Conservation (phyloP, 2,329 filamentous ascomycete genomes). For the Pseudovirgaria hyperparasitica region DNA sequence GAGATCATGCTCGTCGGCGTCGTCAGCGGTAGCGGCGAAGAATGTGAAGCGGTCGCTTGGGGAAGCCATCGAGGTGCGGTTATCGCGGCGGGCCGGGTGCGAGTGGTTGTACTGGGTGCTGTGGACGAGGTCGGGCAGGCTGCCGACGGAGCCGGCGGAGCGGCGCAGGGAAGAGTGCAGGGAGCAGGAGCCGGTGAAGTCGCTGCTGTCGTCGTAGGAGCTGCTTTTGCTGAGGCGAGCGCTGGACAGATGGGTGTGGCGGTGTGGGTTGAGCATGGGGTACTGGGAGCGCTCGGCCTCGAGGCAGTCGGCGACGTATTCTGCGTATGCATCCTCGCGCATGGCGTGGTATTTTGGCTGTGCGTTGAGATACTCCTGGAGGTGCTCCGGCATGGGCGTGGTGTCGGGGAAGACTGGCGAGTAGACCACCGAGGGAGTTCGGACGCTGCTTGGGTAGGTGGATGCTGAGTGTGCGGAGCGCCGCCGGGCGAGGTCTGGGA, state of each 20-base stretch:
- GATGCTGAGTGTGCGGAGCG: conserved; percentile 21
- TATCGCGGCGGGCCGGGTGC: too few relatives aligned
- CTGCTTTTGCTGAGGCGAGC: conserved; percentile 43
- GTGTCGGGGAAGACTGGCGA: conserved; percentile 1
- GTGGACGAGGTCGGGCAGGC: conserved; percentile 25
- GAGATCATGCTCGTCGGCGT: too few relatives aligned
- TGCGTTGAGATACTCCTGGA: conserved; percentile 22
- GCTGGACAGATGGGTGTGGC: conserved; percentile 27
- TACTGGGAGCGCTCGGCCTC: conserved; percentile 35
- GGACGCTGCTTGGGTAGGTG: conserved; percentile 14
- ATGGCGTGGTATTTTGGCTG: conserved; percentile 20
- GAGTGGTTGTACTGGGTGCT: too few relatives aligned
- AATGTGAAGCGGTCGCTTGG: too few relatives aligned
- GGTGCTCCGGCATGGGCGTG: conserved; percentile 5
- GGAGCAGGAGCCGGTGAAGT: conserved; percentile 16
- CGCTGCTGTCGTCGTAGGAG: conserved; percentile 43
- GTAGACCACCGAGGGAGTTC: conserved; percentile 16
- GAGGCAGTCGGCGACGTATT: conserved; percentile 28
- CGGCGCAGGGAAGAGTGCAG: conserved; percentile 21
- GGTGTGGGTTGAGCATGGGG: conserved; percentile 28
- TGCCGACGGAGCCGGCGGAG: conserved; percentile 24
- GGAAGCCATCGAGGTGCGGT: too few relatives aligned
- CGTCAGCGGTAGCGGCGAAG: too few relatives aligned
- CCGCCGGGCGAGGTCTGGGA: conserved; percentile 20
- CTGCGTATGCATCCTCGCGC: conserved; percentile 23